phyloP scores from a whole-genome alignment of 495 filamentous ascomycete species.

The Neurospora cerealis region DNA sequence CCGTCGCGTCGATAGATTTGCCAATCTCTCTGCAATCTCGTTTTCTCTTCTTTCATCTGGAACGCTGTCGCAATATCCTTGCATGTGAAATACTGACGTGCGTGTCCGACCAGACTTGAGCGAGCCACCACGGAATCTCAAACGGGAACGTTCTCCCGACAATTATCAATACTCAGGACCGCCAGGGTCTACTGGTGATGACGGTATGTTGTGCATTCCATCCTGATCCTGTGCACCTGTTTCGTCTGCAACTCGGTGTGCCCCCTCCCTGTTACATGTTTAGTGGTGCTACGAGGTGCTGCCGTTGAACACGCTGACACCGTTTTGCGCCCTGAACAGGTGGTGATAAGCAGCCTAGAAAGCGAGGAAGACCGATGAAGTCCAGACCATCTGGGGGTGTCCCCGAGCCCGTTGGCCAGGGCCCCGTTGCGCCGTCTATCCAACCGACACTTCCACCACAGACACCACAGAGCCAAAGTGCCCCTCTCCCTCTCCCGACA shows the following conservation, averaged over 20 bases:
- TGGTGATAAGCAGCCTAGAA: slow-evolving; percentile 57
- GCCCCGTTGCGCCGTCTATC: slow-evolving; percentile 34
- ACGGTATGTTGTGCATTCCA: slow-evolving; percentile 56
- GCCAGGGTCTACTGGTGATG: slow-evolving; percentile 60
- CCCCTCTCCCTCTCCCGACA: slow-evolving; percentile 53
- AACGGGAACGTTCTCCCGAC: slow-evolving; percentile 90
- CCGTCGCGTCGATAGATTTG: neutral
- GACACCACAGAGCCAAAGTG: slow-evolving; percentile 68
- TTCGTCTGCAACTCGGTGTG: slow-evolving; percentile 8
- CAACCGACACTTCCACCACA: slow-evolving; percentile 49
- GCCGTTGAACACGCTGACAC: slow-evolving; percentile 26
- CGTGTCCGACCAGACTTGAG: slow-evolving; percentile 25
- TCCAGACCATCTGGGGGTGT: slow-evolving; percentile 34
- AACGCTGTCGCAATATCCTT: slow-evolving; percentile 5
- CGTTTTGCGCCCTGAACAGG: slow-evolving; percentile 24
- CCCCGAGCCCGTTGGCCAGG: slow-evolving; percentile 41
- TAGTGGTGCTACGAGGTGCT: slow-evolving; percentile 28
- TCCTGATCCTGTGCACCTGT: slow-evolving; percentile 29
- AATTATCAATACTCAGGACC: slow-evolving; percentile 50
- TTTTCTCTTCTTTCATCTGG: neutral
- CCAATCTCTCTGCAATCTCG: neutral
- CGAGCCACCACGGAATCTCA: slow-evolving; percentile 50
- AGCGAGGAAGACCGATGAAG: slow-evolving; percentile 81
- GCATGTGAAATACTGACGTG: slow-evolving; percentile 14
- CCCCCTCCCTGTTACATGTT: slow-evolving; percentile 21